Base-by-base conservation (phyloP, 2,329 filamentous ascomycete species). In the Westerdykella ornata region DNA sequence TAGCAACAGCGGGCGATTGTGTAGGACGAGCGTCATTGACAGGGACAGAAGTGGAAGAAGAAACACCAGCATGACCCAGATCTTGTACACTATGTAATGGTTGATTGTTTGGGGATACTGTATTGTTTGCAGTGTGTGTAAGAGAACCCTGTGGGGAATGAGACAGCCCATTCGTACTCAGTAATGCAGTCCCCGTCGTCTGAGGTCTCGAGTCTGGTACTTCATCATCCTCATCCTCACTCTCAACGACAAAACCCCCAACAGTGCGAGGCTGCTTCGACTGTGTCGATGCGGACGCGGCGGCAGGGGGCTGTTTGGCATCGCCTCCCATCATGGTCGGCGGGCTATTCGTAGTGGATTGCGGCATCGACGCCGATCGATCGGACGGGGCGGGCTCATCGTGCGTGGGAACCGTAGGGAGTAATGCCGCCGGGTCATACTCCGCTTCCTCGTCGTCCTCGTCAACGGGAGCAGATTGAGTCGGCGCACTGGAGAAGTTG, bases 241-340 rank as follows among this genome's bases (percentile, higher is more conserved):
- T 77, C 66, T 81, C 78, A 61, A 77, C 72, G 65, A 79, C 74
- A 70, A 81, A 80, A 53, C 77, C 78, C 62, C 76, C 77, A 57
- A 75, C 73, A 47, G 72, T 77, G 56, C 71, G 73, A 56, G 73
- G 67, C 59, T 72, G 71, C 51, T 68, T 65, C 41, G 58, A 55
- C 36, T 53, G 57, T 35, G 53, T 47, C 39, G 58, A 52, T 40
- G 56, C 62, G 37, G 58, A 50, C 41, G 59, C 54, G 30, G 45
- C 46, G 5, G 60, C 57, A 30, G 52, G 49, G 45, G 43, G 50
- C 26, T 53, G 52, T 41, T 62, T 54, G 43, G 52, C 36, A 28
- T 52, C 51, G 39, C 50, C 44, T 36, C 57, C 57, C 39, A 47
- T 46, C 35, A 44, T 47, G 16, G 43, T 34, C 11, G 47, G 49